Base-by-base conservation (phyloP, 306 rosid species). In the Prunus fruticosa region DNA sequence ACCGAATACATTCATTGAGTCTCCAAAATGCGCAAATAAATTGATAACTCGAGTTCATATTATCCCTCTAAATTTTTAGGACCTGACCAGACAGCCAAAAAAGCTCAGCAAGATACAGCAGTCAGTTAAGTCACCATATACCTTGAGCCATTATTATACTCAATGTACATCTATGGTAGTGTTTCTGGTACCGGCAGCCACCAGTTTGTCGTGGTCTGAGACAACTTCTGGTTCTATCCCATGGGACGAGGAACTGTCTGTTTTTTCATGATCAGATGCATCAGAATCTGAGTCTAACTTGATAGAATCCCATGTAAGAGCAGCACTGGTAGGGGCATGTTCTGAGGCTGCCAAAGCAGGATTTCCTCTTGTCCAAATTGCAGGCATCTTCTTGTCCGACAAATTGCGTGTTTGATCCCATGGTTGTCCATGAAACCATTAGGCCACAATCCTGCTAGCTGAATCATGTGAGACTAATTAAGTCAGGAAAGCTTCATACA, bases 361-460 rank as follows among this genome's bases (percentile, higher is more conserved):
- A 34, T 86, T 80, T 71, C 67, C 76, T 69, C 43, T 76, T 32
- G 89, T 74, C 93, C 96, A 90, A 61, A 76, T 81, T 11, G 86
- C 47, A 45, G 72, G 45, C 56, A 25, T 25, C 27, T 25, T 25
- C 27, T 25, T 25, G 27, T 25, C 86, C 92, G 86, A 80, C 96
- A 89, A 80, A 95, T 90, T 78, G 96, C 99, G 68, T 90, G 88
- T 83, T 92, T 95, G 81, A 95, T 92, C 76, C 97, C 99, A 87
- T 89, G 93, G 86, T 92, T 95, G 87, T 95, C 99, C 99, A 92
- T 95, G 88, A 76, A 86, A 65, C 97, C 97, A 87, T 73, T 79
- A 68, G 99, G 99, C 97, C 97, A 95, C 87, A 95, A 86, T 75
- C 83, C 87, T 4, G 97, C 97, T 71, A 95, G 97, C 97, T 95